These are phyloP conservation scores for Dianthus caryophyllus DNA, from an alignment of 148 eudicot species.

Conservation along the genomic window DNA sequence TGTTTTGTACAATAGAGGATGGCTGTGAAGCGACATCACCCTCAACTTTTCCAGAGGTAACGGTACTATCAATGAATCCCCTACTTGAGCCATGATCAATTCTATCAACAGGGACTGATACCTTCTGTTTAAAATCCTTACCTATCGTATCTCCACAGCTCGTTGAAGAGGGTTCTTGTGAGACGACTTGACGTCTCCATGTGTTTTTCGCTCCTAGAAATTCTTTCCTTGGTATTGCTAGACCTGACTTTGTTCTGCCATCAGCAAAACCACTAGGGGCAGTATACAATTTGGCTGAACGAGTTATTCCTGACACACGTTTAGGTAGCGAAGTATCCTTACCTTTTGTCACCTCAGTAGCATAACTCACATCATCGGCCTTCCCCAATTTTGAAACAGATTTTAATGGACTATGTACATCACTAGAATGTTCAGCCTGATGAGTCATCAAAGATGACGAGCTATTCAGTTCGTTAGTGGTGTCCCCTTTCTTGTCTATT, in stretches of 20 bases:
- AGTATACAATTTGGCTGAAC: constrained; percentile 25
- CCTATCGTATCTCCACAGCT: not conserved
- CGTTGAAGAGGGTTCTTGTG: constrained; percentile 7
- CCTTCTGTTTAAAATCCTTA: constrained; percentile 20
- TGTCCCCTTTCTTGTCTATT: constrained; percentile 16
- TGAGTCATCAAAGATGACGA: constrained; percentile 21
- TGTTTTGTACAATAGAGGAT: constrained; percentile 29
- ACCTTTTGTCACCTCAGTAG: constrained; percentile 10
- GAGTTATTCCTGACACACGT: constrained; percentile 13
- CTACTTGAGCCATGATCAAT: constrained; percentile 11
- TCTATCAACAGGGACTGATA: constrained; percentile 13
- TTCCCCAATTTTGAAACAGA: constrained; percentile 17
- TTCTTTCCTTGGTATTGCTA: constrained; percentile 22
- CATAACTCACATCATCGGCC: constrained; percentile 16
- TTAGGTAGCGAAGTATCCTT: constrained; percentile 12
- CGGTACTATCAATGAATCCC: constrained; percentile 4
- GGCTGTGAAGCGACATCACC: constrained; percentile 27
- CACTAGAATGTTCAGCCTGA: constrained; percentile 7
- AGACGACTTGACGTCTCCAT: constrained; percentile 23
- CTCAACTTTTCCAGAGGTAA: constrained; percentile 11
- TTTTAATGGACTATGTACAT: constrained; percentile 19
- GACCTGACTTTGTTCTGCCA: constrained; percentile 22
- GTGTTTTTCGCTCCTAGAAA: constrained; percentile 23
- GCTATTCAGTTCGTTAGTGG: constrained; percentile 26
- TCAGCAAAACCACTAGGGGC: constrained; percentile 21